Conservation (phyloP, 495 filamentous ascomycete species). For the Penicillium coffeae region DNA sequence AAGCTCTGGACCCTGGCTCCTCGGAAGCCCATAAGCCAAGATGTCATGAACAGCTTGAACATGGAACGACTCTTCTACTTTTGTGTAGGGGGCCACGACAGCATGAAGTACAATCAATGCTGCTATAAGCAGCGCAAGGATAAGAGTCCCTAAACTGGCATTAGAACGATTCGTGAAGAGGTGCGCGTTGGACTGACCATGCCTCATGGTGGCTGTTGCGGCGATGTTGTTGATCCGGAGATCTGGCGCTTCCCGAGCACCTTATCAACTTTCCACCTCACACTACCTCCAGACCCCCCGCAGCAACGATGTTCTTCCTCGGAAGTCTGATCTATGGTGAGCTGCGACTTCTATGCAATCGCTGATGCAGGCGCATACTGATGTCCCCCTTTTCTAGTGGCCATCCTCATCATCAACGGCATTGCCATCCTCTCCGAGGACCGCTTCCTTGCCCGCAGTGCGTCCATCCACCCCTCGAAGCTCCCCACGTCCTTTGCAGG, state of each 20-base stretch:
- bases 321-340: slow-evolving; percentile 71
- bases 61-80: slow-evolving; percentile 99
- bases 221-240: slow-evolving; percentile 24
- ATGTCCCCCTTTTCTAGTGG: slow-evolving; percentile 47
- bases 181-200: slow-evolving; percentile 15
- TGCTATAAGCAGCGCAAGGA: slow-evolving; percentile 54
- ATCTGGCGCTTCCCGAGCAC: slow-evolving; percentile 31
- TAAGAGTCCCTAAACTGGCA: neutral
- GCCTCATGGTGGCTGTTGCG: slow-evolving; percentile 21
- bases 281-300: slow-evolving; percentile 4
- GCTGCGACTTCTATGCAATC: slow-evolving; percentile 1
- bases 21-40: slow-evolving; percentile 70
- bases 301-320: slow-evolving; percentile 64
- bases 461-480: slow-evolving; percentile 22
- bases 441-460: slow-evolving; percentile 93
- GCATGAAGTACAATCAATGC: slow-evolving; percentile 71
- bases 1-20: slow-evolving; percentile 42
- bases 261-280: slow-evolving; percentile 14
- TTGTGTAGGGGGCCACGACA: slow-evolving; percentile 81
- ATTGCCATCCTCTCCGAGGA: slow-evolving; percentile 96
- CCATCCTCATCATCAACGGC: slow-evolving; percentile 85
- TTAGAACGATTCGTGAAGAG: neutral
- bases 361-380: neutral
- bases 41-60: slow-evolving; percentile 94
- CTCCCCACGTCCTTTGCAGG: neutral